Evolutionary conservation across 2,329 filamentous ascomycete genomes (phyloP), one percentile per base, ranked within the genome.

Genomic region (Botrytis hyacinthi): DNA sequence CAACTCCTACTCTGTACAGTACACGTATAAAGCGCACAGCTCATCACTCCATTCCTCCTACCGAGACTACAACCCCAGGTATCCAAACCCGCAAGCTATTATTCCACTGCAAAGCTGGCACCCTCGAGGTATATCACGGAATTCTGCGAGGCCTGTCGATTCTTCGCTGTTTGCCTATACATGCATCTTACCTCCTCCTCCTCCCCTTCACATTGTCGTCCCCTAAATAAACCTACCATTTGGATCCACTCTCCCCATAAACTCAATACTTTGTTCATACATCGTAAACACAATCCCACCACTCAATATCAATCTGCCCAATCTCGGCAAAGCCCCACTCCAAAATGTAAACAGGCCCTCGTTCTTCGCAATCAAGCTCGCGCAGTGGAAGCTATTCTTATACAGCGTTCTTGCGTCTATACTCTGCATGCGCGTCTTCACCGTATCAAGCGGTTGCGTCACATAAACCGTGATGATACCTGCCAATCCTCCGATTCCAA

Each of bases 381-480:
- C 95, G 82, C 96, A 99, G 66, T 90, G 88, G 77, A 97, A 88
- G 78, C 92, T 96, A 83, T 97, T 98, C 81, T 92, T 94, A 81
- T 99, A 99, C 75, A 91, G 84, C 61, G 84, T 85, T 75, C 88
- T 89, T 48, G 95, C 93, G 82, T 98, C 94, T 75, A 98, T 91
- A 77, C 94, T 97, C 87, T 99, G 96, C 96, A 99, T 99, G 75
- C 94, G 84, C 77, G 96, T 99, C 88, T 99, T 99, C 82, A 99
- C 88, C 0, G 95, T 98, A 82, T 99, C 96, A 61, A 99, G 85
- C 32, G 89, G 89, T 81, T 91, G 89, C 71, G 89, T 91, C 44
- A 89, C 90, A 74, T 89, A 95, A 72, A 99, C 96, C 1, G 96
- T 99, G 75, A 98, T 94, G 8, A 97, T 84, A 3, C 96, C 96